Percentiles rank a stretch among this genome's conserved stretches.
Conservation (phyloP, 2,329 filamentous ascomycete species). For the Cladosporium colombiae region DNA sequence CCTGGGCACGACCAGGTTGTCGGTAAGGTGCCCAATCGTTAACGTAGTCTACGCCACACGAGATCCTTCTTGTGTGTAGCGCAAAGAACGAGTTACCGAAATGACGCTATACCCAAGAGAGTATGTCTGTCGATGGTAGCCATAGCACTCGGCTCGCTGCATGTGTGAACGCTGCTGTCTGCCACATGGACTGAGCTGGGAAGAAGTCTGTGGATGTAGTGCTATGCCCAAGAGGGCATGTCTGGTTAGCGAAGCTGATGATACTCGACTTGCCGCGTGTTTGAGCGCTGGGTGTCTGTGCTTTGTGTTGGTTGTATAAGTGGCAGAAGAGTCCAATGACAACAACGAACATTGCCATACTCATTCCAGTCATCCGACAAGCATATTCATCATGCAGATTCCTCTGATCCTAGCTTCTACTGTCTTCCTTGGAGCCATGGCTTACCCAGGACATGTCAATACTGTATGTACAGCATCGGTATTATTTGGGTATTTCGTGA, state of each 20-base stretch:
- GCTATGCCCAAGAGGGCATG: background rate
- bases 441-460: background rate
- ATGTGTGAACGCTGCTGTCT: background rate
- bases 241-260: background rate
- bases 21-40: background rate
- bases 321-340: background rate
- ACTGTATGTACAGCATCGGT: background rate
- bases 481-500: background rate
- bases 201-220: background rate
- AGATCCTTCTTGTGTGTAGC: background rate
- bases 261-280: background rate
- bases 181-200: background rate
- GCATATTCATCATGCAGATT: background rate
- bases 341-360: background rate
- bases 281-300: background rate
- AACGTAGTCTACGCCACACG: background rate
- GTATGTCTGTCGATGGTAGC: background rate
- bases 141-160: background rate
- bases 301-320: background rate
- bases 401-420: background rate
- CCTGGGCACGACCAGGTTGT: background rate
- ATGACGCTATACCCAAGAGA: background rate
- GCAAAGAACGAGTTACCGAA: background rate
- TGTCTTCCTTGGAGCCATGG: background rate
- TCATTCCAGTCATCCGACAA: background rate